phyloP scores from a whole-genome alignment of 108 stramenopile genomes.

The Nitzschia inconspicua region DNA sequence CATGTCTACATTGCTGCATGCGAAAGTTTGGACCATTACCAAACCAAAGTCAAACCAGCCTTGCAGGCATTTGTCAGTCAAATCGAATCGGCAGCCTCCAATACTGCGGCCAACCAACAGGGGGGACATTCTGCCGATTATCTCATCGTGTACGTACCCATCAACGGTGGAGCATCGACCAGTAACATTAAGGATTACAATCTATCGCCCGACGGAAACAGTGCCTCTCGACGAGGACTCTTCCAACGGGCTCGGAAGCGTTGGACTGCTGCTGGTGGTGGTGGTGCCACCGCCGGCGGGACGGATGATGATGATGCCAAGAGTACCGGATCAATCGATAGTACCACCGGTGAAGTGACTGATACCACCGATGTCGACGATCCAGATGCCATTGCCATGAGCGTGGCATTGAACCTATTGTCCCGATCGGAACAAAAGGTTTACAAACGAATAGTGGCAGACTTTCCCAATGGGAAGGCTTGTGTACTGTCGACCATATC shows the following conservation, averaged over 20 bases:
- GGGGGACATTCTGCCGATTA: slow-evolving; percentile 40
- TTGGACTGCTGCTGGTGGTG: no score
- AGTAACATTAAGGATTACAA: no score
- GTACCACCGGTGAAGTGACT: background rate
- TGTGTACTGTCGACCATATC: slow-evolving; percentile 55
- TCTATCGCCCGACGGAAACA: background rate
- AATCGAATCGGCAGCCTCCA: slow-evolving; percentile 51
- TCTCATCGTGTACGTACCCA: slow-evolving; percentile 70
- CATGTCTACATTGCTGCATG: slow-evolving; percentile 78
- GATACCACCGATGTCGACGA: slow-evolving; percentile 3
- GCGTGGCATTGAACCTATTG: slow-evolving; percentile 7
- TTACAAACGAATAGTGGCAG: slow-evolving; percentile 54
- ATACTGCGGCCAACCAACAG: slow-evolving; percentile 8
- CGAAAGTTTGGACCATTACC: slow-evolving; percentile 65
- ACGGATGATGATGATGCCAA: slow-evolving; percentile 1
- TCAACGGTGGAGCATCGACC: no score
- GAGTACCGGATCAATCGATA: slow-evolving; percentile 23
- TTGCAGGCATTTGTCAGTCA: slow-evolving; percentile 77
- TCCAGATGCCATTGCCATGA: slow-evolving; percentile 8
- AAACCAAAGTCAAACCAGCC: slow-evolving; percentile 67
- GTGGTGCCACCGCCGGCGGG: background rate
- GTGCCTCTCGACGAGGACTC: background rate
- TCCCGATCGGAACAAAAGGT: slow-evolving; percentile 54
- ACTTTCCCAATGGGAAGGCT: slow-evolving; percentile 75
- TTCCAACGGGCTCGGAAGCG: slow-evolving; percentile 20